Base-by-base conservation (phyloP, 2,329 filamentous ascomycete genomes). In the Cladosporium sp. region DNA sequence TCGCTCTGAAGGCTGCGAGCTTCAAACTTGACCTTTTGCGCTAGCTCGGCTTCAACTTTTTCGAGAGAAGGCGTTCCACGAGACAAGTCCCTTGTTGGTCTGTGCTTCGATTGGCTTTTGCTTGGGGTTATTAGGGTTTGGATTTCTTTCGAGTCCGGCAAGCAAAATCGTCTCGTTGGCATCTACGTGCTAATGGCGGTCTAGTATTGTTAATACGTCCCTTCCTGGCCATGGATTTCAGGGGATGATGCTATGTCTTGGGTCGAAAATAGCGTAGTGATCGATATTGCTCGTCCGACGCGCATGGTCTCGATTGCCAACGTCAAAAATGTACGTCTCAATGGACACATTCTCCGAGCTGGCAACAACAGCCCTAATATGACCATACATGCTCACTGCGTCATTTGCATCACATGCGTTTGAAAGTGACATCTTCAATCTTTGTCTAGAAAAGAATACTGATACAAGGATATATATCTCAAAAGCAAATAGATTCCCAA, bases 41-140 rank as follows among this genome's bases (percentile, higher is more conserved):
- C 36, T 34, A 58, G 32, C 34, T 43, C 32, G 32, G 56, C 28
- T 32, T 57, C 56, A 58, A 58, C 56, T 58, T 58, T 58, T 58
- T 58, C 54, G 21, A 26, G 30, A 36, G n/a, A 46, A 46, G 4
- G n/a, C n/a, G n/a, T n/a, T n/a, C 39, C n/a, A 21, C 18, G 36
- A 28, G 16, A n/a, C n/a, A 46, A 5, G n/a, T n/a, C n/a, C n/a
- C n/a, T n/a, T n/a, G n/a, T n/a, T n/a, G n/a, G 39, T 46, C 39
- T 13, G 39, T 21, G 39, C 39, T 21, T 7, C 28, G 39, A 8
- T 43, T 18, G 36, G 36, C 18, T n/a, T 43, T 43, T 46, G 39
- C 39, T 23, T 46, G 39, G 39, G 7, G 39, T 46, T 46, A n/a
- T 11, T 46, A 46, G 39, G 39, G 39, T 46, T 46, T n/a, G 7